Evolutionary conservation across 345 rosid species (phyloP).

Genomic region (Eucalyptus fibrosa): DNA sequence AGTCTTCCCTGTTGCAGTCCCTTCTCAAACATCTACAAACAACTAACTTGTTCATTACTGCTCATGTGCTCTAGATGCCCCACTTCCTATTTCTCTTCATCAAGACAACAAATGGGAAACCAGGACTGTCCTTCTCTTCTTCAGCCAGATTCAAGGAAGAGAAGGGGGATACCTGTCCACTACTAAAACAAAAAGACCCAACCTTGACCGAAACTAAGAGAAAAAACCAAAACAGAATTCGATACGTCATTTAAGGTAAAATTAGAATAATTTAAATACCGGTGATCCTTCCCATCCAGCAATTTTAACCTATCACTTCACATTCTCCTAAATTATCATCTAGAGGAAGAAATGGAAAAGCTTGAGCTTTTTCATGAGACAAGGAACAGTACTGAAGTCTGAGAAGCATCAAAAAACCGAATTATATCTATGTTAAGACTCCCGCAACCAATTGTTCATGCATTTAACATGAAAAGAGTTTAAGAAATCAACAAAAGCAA

Average conservation of each 20-base stretch:
- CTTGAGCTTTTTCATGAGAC: not conserved
- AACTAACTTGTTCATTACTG: not conserved
- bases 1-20: not conserved
- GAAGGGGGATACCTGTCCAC: not conserved
- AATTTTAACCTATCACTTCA: not conserved
- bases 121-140: not conserved
- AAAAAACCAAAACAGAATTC: not conserved
- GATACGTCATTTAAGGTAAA: not conserved
- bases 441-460: not conserved
- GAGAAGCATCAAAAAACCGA: not conserved
- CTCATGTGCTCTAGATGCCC: not conserved
- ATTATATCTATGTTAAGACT: not conserved
- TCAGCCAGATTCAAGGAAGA: not conserved
- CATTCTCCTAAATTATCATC: not conserved
- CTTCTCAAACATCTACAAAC: not conserved
- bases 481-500: not conserved
- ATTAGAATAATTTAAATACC: not conserved
- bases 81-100: not conserved
- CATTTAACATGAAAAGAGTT: not conserved
- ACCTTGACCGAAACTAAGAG: not conserved
- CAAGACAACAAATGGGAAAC: not conserved
- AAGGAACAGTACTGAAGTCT: not conserved
- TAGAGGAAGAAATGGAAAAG: not conserved
- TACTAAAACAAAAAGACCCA: not conserved
- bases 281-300: not conserved